A percentile compares a stretch with the other conserved stretches of the same genome.
These are phyloP conservation scores for Microstegium vimineum DNA, from an alignment of 176 grass and related monocot genomes.

Conservation along the genomic window DNA sequence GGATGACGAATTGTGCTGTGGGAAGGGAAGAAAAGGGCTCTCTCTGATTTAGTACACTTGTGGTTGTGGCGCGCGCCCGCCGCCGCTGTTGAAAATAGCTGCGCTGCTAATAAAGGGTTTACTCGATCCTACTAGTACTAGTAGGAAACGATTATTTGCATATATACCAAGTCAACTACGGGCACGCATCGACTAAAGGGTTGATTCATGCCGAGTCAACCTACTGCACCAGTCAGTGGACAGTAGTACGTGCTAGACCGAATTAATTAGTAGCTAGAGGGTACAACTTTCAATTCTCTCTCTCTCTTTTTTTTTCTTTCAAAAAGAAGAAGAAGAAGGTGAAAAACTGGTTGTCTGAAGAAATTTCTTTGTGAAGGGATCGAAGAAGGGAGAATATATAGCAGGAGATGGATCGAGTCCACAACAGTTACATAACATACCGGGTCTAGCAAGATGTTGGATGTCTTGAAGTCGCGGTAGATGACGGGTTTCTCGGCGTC, in stretches of 20 bases:
- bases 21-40: neutral
- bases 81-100: neutral
- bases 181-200: neutral
- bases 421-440: too few relatives aligned
- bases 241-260: too few relatives aligned
- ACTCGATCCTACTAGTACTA: too few relatives aligned
- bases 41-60: neutral
- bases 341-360: neutral
- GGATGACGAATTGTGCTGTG: neutral
- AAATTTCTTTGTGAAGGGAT: neutral
- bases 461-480: conserved; percentile 85
- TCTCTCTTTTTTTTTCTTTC: neutral
- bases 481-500: conserved; percentile 74
- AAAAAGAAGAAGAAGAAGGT: too few relatives aligned
- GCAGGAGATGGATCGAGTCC: too few relatives aligned
- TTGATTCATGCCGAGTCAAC: neutral
- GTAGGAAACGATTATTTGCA: neutral
- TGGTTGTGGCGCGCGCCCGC: neutral
- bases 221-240: too few relatives aligned
- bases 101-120: neutral
- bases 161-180: too few relatives aligned
- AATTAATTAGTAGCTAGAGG: too few relatives aligned
- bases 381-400: too few relatives aligned
- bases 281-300: neutral
- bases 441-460: conserved; percentile 74